Base-by-base conservation (phyloP, 257 asterid species). In the Solanum habrochaites region DNA sequence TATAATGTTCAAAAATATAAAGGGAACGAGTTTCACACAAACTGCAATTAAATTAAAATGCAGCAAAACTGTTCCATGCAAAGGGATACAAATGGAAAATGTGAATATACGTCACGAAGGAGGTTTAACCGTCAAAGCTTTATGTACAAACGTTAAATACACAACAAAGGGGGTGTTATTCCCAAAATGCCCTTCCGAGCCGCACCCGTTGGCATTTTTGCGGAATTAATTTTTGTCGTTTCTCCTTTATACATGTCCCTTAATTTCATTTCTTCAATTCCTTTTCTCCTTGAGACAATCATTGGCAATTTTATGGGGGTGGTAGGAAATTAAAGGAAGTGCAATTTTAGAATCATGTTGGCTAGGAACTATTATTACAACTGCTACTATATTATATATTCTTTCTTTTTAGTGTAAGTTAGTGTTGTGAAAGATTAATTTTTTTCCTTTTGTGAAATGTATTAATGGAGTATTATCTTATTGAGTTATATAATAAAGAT, bases 61-160 rank as follows among this genome's bases (percentile, higher is more conserved):
- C 93, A 96, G 99, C 9, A 45, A 87, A 5, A 88, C 90, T 6
- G 89, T 93, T 62, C 98, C 98, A 60, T 96, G 99, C 89, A 90
- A 86, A 88, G 94, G 92, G 71, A 69, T 96, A 49, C 84, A n/a
- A 29, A 56, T 95, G 89, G 90, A 94, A 82, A 93, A 95, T 71
- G 93, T 96, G 45, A 64, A 90, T 21, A 64, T 94, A 80, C 85
- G 32, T 71, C 86, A 86, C 69, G 87, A 91, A 32, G 81, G 88
- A 4, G 87, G 62, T 8, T 43, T 32, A 35, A 82, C 83, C 29
- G 27, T 47, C 52, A 29, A 66, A 52, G 91, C 93, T 85, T 56
- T 86, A 60, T 91, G 91, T 82, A 27, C 84, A 29, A 88, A 87
- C 18, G 83, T 83, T 47, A 18, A 62, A 12, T 85, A 86, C 23